A percentile compares a stretch with the other conserved stretches of the same genome.
These are phyloP conservation scores for Chenopodium album DNA, from an alignment of 148 eudicot species.

Conservation along the genomic window DNA sequence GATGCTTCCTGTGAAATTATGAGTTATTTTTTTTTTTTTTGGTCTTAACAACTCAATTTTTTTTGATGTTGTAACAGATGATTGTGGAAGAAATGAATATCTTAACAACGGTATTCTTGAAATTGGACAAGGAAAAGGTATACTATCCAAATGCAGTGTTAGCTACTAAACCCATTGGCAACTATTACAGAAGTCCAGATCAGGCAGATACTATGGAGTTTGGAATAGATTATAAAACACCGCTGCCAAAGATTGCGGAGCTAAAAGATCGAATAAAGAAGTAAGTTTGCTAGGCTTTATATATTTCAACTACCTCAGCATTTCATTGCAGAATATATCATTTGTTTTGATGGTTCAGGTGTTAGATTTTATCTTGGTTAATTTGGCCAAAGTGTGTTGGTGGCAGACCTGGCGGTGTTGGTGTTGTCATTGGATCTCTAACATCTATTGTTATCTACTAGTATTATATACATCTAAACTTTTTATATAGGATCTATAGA, in stretches of 20 bases:
- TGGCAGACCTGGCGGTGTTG: not conserved
- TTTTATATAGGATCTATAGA: not conserved
- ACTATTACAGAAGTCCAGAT: conserved; percentile 71
- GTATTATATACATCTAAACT: too few species aligned
- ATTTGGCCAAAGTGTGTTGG: not conserved
- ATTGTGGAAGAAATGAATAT: conserved; percentile 79
- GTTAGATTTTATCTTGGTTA: not conserved
- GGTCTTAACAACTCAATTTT: not conserved
- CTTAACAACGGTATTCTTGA: conserved; percentile 57
- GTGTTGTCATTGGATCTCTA: not conserved
- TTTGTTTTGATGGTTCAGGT: not conserved
- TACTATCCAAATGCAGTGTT: conserved; percentile 64
- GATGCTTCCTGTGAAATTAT: not conserved
- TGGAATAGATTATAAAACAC: conserved; percentile 58
- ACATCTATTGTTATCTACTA: not conserved
- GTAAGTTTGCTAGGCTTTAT: conserved; percentile 32
- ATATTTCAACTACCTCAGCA: not conserved
- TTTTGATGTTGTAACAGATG: conserved; percentile 40
- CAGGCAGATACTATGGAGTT: conserved; percentile 60
- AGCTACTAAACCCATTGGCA: conserved; percentile 62
- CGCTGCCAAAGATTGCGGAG: conserved; percentile 47
- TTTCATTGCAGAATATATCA: not conserved
- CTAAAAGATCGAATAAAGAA: conserved; percentile 50
- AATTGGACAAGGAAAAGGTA: conserved; percentile 56
- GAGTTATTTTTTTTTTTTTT: not conserved